Evolutionary conservation across 2,329 filamentous ascomycete genomes (phyloP), one percentile per base, ranked within the genome.

Genomic region (Apiospora koreana): DNA sequence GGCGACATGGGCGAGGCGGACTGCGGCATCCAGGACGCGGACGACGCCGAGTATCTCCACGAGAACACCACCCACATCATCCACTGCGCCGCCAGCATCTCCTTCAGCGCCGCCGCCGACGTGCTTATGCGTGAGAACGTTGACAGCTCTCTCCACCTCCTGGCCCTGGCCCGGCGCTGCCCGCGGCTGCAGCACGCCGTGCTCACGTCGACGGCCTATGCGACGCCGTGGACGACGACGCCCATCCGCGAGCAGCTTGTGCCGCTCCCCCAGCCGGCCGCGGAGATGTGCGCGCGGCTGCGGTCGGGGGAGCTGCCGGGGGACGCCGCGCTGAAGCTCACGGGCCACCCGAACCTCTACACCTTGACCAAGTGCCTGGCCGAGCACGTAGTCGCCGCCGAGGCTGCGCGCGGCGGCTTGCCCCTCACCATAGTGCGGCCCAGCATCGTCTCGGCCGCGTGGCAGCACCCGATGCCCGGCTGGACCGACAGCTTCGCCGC

Each of bases 351-450:
- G n/a, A 66, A 66, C 38, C 64, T 45, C 5, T 66, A 45, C 38
- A 66, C 64, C 64, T 12, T 66, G 38, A 66, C 38, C 38, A 66
- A 66, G 38, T 66, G 38, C 64, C 38, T 62, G 54, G 54, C 54
- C 9, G 54, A 62, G 31, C 54, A 62, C 54, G 54, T n/a, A n/a
- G n/a, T 62, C 28, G 54, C 38, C 8, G 31, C 54, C 31, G 54
- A 62, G 31, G 9, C n/a, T n/a, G n/a, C 54, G 8, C 54, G 54
- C 18, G 3, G 2, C 31, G 21, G 5, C 18, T 18, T 62, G 28
- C 54, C 31, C 3, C 31, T 62, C 31, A 62, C 54, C 18, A 38
- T 62, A 18, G 54, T 62, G 31, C 54, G 54, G 18, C 54, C 54
- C 18, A 62, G 54, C 28, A 62, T 62, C 54, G 54, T 62, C 31